A percentile compares a stretch with the other conserved stretches of the same genome.
Conservation (phyloP, 2,329 filamentous ascomycete species). For the Arthrobotrys conoides region DNA sequence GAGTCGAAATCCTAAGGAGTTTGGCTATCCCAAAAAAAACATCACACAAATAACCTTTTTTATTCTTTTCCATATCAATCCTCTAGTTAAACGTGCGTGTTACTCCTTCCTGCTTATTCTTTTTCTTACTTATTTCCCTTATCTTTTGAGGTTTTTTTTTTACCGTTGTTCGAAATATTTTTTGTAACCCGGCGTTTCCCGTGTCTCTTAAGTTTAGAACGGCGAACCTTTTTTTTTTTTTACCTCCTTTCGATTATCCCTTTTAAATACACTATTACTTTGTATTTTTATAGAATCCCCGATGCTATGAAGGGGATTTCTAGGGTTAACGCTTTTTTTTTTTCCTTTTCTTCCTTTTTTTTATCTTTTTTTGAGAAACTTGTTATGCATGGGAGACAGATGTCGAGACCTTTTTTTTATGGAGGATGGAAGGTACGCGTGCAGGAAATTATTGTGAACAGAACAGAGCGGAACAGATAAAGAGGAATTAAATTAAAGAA, state of each 20-base stretch:
- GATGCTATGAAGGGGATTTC: not conserved
- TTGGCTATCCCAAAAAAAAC: not conserved
- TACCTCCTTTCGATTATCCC: conserved; percentile 2
- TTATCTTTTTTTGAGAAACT: not conserved
- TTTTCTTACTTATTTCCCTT: not conserved
- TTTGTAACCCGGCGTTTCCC: not conserved
- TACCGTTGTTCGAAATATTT: not conserved
- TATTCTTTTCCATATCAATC: not conserved
- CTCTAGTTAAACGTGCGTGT: not conserved
- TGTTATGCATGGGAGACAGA: not conserved
- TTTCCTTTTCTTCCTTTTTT: not conserved
- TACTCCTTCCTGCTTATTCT: not conserved
- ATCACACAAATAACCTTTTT: not conserved
- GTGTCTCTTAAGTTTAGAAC: conserved; percentile 11
- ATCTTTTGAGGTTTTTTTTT: no score
- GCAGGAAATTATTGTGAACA: conserved; percentile 42
- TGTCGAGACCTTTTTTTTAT: not conserved
- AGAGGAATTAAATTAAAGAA: not conserved
- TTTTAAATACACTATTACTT: conserved; percentile 37
- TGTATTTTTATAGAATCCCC: conserved; percentile 7
- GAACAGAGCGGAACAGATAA: not conserved
- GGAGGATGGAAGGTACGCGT: not conserved
- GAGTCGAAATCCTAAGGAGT: not conserved
- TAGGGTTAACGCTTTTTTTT: conserved; percentile 14
- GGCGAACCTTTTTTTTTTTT: not conserved